Evolutionary conservation across 1,284 basidiomycete species (phyloP), one percentile per base, ranked within the genome.

Genomic region (Rhodotorula sp.): DNA sequence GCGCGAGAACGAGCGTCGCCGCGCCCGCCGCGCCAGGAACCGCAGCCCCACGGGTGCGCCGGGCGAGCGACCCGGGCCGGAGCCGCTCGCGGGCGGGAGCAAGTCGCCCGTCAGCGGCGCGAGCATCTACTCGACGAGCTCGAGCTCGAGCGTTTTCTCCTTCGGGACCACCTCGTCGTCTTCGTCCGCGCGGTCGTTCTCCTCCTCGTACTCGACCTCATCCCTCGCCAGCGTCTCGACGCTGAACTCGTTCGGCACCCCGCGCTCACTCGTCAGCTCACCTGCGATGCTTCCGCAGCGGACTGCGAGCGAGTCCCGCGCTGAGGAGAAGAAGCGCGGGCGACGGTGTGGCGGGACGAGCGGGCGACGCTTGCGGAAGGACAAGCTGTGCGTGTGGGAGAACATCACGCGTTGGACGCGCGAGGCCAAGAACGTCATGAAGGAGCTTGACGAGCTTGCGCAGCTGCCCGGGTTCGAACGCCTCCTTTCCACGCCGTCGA

Each of bases 341-440:
- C 32, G 70, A 25, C 56, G 25, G 21, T 55, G 46, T 56, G 61
- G 66, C 9, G 44, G 53, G 22, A 27, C 58, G 13, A 46, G 56
- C 34, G 15, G 34, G 37, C 39, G 50, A 37, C 61, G 44, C 27
- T 41, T 58, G 27, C 27, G 48, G 1, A 70, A 72, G 55, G 64
- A 69, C 54, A 76, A 75, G 61, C 66, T 77, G 44, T 76, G 77
- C 60, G 76, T 79, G 1, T 80, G 79, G 79, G 76, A 79, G 39
- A 80, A 80, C 69, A 78, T 80, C 61, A 78, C 75, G 19, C 65
- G 77, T 21, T 80, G 79, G 78, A 78, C 79, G n/a, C 66, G 77
- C n/a, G 78, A 79, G 62, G 79, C 80, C 25, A 82, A 78, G 48
- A 80, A 78, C 55, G 81, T 83, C 51, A 73, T 82, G 17, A 81